These are phyloP conservation scores for Gentiana dahurica DNA, from an alignment of 257 asterid genomes.

Conservation along the genomic window DNA sequence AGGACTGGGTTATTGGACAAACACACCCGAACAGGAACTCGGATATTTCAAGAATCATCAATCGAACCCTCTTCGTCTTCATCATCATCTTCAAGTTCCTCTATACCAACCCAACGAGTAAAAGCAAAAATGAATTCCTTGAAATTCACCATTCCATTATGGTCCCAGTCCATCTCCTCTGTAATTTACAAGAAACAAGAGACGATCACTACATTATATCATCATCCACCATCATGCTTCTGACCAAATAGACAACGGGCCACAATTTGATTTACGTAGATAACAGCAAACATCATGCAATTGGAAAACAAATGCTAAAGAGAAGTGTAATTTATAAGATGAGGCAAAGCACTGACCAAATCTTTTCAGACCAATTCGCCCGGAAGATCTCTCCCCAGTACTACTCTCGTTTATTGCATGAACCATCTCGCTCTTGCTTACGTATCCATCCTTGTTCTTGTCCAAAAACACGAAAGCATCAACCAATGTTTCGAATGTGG, in stretches of 20 bases:
- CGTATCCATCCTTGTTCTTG: slow-evolving; percentile 82
- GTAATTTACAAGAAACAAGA: slow-evolving; percentile 13
- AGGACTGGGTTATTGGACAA: too few relatives aligned
- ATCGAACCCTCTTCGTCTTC: slow-evolving; percentile 18
- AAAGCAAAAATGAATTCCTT: slow-evolving; percentile 89
- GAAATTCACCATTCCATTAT: slow-evolving; percentile 80
- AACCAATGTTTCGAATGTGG: slow-evolving; percentile 72
- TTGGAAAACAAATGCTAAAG: neutral
- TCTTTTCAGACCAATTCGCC: slow-evolving; percentile 83
- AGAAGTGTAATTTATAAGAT: neutral
- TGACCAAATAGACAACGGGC: too few relatives aligned
- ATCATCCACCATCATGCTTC: too few relatives aligned
- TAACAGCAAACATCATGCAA: too few relatives aligned
- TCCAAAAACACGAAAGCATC: slow-evolving; percentile 81
- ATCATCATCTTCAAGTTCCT: slow-evolving; percentile 48
- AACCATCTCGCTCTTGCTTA: slow-evolving; percentile 76
- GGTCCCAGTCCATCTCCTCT: slow-evolving; percentile 99
- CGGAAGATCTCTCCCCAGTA: slow-evolving; percentile 77
- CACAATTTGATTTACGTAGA: too few relatives aligned
- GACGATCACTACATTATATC: neutral
- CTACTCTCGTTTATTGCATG: slow-evolving; percentile 63
- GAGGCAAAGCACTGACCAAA: slow-evolving; percentile 40
- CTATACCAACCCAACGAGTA: slow-evolving; percentile 84
- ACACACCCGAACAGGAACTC: too few relatives aligned
- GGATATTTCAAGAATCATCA: too few relatives aligned